Base-by-base conservation (phyloP, 306 rosid genomes). In the Ziziphus jujuba region DNA sequence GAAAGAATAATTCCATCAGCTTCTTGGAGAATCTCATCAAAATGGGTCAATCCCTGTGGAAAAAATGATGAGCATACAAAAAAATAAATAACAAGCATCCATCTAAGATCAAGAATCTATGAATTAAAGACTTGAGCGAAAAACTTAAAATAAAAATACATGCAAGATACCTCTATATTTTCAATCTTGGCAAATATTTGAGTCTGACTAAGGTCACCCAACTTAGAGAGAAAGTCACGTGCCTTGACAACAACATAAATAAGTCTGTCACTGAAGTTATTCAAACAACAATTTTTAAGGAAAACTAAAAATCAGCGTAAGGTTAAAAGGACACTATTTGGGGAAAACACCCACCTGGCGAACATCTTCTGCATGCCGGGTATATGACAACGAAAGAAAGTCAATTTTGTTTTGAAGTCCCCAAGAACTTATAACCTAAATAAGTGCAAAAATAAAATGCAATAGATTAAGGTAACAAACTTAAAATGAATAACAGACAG, bases 1-100 rank as follows among this genome's bases (percentile, higher is more conserved):
- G 87, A 82, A 20, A 82, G 79, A 53, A 82, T 82, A 65, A 82
- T 82, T 38, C 87, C 87, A 54, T 82, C 87, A 57, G 87, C 87
- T 75, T 75, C 87, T 78, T 67, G 87, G 21, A 82, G 79, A 59
- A 82, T 82, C 79, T 82, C 87, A 35, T 82, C 87, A 48, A 82
- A 70, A 56, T 66, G 77, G 25, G 80, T 82, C 61, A 82, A 75
- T 51, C 87, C 87, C 87, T 79, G 60, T 1, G n/a, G 40, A 31
- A 33, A n/a, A 9, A 63, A 51, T 24, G 21, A 36, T 16, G 14
- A 25, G n/a, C 64, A 38, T 7, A 50, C 55, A 24, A 63, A 20
- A 19, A 16, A 31, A 24, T 34, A 21, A 21, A 7, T 35, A 14
- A 40, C 2, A 44, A 40, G 28, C 45, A 40, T 40, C 45, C 34